Conservation (phyloP, 192 early-diverging fungal genomes). For the Dimargaris cristalligena region DNA sequence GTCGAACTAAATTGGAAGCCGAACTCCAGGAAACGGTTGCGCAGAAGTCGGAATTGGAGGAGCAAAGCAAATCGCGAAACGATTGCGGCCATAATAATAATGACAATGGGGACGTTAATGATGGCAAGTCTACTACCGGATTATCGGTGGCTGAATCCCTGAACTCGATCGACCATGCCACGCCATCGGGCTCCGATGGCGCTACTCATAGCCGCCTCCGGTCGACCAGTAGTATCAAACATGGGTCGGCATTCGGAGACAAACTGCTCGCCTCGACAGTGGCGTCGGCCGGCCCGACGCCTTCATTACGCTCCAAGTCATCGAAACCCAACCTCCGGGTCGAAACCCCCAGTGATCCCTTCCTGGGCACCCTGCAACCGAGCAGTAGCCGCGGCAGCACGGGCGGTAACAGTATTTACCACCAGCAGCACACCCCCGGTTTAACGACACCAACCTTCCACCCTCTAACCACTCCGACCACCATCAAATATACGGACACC, state of each 20-base stretch:
- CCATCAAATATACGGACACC: slow-evolving; percentile 5
- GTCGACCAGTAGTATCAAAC: too few relatives aligned
- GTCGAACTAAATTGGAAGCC: not conserved
- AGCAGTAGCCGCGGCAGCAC: too few relatives aligned
- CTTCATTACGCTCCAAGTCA: too few relatives aligned
- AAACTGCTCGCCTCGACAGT: too few relatives aligned
- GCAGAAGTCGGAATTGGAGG: not conserved
- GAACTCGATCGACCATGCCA: not conserved
- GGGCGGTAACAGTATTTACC: too few relatives aligned
- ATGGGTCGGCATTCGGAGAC: too few relatives aligned
- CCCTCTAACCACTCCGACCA: not conserved
- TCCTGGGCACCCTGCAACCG: not conserved
- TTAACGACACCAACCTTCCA: not conserved
- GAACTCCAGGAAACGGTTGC: not conserved
- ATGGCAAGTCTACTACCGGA: not conserved
- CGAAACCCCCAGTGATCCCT: not conserved
- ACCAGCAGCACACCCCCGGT: too few relatives aligned
- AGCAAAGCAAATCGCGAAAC: not conserved
- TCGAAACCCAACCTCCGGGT: not conserved
- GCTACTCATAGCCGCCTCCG: too few relatives aligned
- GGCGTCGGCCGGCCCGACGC: too few relatives aligned
- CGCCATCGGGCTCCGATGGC: too few relatives aligned
- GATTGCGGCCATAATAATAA: not conserved
- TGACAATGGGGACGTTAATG: not conserved
- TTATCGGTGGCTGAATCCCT: not conserved